Evolutionary conservation across 2,329 filamentous ascomycete genomes (phyloP).

Genomic region (Monilinia fructicola): DNA sequence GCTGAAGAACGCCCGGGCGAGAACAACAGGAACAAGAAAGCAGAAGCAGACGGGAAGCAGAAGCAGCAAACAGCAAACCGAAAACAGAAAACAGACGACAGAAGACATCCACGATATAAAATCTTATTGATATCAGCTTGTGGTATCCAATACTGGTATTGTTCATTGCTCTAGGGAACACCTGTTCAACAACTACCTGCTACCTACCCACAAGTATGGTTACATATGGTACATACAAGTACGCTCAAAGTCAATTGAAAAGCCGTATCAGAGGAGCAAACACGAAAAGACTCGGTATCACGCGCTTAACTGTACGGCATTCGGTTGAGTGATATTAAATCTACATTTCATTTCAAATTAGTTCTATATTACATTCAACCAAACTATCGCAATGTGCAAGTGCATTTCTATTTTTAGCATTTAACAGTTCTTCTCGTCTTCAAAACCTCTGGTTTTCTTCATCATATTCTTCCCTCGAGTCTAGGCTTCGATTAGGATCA

Average conservation of each 20-base stretch:
- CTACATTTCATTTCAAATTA: background rate
- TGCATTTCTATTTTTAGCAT: background rate
- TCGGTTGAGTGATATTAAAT: constrained; percentile 5
- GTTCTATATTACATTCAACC: background rate
- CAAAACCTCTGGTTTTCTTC: background rate
- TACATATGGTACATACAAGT: no score
- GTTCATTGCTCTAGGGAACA: background rate
- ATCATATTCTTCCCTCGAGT: background rate
- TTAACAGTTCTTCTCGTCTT: background rate
- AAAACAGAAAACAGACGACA: no score
- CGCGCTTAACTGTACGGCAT: constrained; percentile 10
- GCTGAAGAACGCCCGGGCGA: background rate
- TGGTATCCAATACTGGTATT: background rate
- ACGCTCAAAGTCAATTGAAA: background rate
- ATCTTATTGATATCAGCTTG: background rate
- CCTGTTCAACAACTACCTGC: no score
- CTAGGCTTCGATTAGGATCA: background rate
- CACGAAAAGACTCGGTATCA: constrained; percentile 18
- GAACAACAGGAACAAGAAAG: background rate
- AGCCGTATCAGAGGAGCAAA: background rate
- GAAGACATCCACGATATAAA: background rate
- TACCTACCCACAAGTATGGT: background rate
- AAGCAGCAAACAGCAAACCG: no score
- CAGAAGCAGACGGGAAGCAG: no score
- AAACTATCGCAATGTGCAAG: background rate